Percentiles rank a stretch among this genome's conserved stretches.
Conservation (phyloP, 164 flowering plant species). For the Stephania japonica region DNA sequence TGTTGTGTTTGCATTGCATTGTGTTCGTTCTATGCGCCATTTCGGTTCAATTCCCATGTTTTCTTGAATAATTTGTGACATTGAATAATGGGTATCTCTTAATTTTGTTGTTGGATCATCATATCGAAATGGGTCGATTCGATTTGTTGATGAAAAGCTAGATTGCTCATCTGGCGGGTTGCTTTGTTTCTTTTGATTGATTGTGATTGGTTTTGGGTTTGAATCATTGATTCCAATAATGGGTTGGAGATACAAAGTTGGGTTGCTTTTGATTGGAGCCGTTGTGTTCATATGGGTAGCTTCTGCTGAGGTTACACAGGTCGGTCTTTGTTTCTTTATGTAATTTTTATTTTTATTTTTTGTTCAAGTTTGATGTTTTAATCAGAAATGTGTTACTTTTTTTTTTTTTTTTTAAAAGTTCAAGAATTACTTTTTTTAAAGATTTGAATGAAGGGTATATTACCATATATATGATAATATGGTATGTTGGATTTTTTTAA, state of each 20-base stretch:
- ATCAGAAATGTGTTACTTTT: not conserved
- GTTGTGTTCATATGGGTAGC: slow-evolving; percentile 67
- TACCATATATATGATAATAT: too few species aligned
- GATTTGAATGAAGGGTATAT: too few species aligned
- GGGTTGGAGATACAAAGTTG: slow-evolving; percentile 63
- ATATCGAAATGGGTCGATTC: not conserved
- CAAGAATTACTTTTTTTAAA: too few species aligned
- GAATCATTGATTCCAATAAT: slow-evolving; percentile 18
- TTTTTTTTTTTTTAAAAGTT: not conserved
- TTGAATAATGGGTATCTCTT: not conserved
- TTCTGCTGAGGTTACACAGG: slow-evolving; percentile 80
- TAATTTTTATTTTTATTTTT: not conserved
- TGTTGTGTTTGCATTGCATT: not conserved
- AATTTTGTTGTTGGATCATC: not conserved
- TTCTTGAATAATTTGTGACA: not conserved
- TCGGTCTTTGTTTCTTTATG: not conserved
- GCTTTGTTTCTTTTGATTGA: not conserved
- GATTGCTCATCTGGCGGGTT: not conserved
- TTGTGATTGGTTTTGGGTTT: not conserved
- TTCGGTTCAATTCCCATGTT: too few species aligned
- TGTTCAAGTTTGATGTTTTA: not conserved
- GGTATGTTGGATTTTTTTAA: too few species aligned
- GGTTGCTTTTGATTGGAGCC: slow-evolving; percentile 51
- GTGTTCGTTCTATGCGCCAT: too few species aligned
- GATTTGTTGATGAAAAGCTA: not conserved